These are phyloP conservation scores for Adansonia grandidieri DNA, from an alignment of 441 rosid genomes.

Conservation along the genomic window DNA sequence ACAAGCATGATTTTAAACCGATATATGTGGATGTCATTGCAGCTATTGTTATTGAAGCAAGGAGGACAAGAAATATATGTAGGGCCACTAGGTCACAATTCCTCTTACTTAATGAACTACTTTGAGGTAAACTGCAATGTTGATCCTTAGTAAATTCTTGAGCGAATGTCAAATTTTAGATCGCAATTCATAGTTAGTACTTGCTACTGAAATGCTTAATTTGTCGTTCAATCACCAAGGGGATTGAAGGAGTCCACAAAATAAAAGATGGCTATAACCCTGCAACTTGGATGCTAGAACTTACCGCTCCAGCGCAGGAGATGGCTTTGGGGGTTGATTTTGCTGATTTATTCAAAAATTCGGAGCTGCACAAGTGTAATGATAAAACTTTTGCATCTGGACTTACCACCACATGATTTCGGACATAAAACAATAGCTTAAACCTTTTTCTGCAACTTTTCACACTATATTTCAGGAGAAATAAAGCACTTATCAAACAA, in stretches of 20 bases:
- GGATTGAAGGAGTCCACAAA: conserved; percentile 57
- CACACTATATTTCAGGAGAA: conserved; percentile 49
- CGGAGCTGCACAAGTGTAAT: conserved; percentile 51
- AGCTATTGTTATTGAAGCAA: conserved; percentile 71
- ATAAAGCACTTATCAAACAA: conserved; percentile 63
- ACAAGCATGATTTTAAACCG: too few species aligned
- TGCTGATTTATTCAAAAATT: conserved; percentile 58
- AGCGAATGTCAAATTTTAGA: too few species aligned
- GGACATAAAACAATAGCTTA: too few species aligned
- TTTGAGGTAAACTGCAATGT: conserved; percentile 55
- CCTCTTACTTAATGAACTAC: conserved; percentile 30
- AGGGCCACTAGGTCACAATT: conserved; percentile 75
- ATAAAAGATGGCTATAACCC: conserved; percentile 83
- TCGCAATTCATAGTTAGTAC: too few species aligned
- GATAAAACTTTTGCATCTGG: too few species aligned
- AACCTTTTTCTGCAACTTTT: too few species aligned
- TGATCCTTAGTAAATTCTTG: too few species aligned
- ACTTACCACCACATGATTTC: too few species aligned
- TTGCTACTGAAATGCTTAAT: too few species aligned
- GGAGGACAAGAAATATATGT: conserved; percentile 87
- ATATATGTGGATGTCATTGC: conserved; percentile 16
- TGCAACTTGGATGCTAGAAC: conserved; percentile 94
- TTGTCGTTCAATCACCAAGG: conserved; percentile 36
- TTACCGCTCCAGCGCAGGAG: conserved; percentile 62
- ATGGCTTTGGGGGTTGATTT: conserved; percentile 61